A percentile compares a stretch with the other conserved stretches of the same genome.
phyloP scores from a whole-genome alignment of 2,329 filamentous ascomycete species.

The Fusarium decemcellulare region DNA sequence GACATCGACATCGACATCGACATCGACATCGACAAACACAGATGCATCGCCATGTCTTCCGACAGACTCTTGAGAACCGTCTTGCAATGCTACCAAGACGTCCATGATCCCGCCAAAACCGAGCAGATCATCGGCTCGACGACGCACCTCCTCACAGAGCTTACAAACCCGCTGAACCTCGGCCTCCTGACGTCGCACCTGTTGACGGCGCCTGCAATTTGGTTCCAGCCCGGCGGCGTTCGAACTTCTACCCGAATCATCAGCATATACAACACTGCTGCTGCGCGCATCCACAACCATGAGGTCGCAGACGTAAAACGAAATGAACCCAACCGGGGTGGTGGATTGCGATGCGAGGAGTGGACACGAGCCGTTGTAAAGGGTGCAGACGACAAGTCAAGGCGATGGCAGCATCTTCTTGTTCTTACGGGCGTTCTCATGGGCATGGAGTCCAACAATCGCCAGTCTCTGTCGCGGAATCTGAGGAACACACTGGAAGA shows the following conservation, averaged over 20 bases:
- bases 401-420: conserved; percentile 87
- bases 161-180: conserved; percentile 83
- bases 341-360: conserved; percentile 62
- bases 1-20: too few species aligned
- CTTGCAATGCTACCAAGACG: conserved; percentile 71
- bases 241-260: conserved; percentile 76
- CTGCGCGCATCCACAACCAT: conserved; percentile 66
- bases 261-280: conserved; percentile 80
- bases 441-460: conserved; percentile 77
- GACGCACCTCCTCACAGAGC: conserved; percentile 75
- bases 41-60: conserved; percentile 68
- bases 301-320: conserved; percentile 57
- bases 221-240: conserved; percentile 72
- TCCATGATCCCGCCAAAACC: conserved; percentile 64
- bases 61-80: conserved; percentile 78
- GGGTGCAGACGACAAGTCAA: conserved; percentile 71
- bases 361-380: conserved; percentile 71
- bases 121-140: conserved; percentile 76
- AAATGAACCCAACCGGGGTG: conserved; percentile 52
- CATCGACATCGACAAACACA: neutral
- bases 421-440: conserved; percentile 84
- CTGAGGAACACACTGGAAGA: conserved; percentile 79
- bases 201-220: conserved; percentile 79
- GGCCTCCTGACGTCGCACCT: conserved; percentile 80
- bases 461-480: conserved; percentile 72